phyloP scores from a whole-genome alignment of 2,329 filamentous ascomycete species.

The Nemania diffusa region DNA sequence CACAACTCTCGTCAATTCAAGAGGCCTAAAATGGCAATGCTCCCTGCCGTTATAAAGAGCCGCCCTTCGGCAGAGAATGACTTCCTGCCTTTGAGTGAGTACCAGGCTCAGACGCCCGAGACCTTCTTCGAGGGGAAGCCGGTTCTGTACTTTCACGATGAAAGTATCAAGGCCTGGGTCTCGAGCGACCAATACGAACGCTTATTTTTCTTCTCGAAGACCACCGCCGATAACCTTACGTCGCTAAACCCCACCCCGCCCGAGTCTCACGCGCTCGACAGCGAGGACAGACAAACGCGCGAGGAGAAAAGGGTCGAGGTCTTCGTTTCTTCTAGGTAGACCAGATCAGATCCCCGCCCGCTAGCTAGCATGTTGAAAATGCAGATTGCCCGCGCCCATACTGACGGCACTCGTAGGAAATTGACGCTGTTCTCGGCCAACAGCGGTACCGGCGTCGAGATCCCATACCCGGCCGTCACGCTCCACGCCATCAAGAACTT shows the following conservation, averaged over 20 bases:
- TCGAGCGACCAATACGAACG: conserved; percentile 63
- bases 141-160: conserved; percentile 72
- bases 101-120: conserved; percentile 76
- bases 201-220: conserved; percentile 63
- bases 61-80: conserved; percentile 64
- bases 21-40: conserved; percentile 47
- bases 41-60: conserved; percentile 65
- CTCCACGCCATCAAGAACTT: conserved; percentile 78
- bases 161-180: conserved; percentile 67
- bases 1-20: not conserved
- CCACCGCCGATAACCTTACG: conserved; percentile 50
- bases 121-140: conserved; percentile 78
- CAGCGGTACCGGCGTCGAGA: conserved; percentile 69
- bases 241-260: conserved; percentile 46
- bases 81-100: conserved; percentile 73
- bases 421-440: conserved; percentile 72
- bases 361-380: conserved; percentile 41
- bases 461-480: conserved; percentile 79
- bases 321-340: conserved; percentile 69
- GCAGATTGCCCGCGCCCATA: conserved; percentile 28
- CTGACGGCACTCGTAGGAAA: conserved; percentile 52
- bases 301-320: conserved; percentile 63
- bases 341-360: conserved; percentile 11
- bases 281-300: conserved; percentile 44
- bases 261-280: conserved; percentile 49